Evolutionary conservation across 2,329 filamentous ascomycete genomes (phyloP).

Genomic region (Penicillium sp.): DNA sequence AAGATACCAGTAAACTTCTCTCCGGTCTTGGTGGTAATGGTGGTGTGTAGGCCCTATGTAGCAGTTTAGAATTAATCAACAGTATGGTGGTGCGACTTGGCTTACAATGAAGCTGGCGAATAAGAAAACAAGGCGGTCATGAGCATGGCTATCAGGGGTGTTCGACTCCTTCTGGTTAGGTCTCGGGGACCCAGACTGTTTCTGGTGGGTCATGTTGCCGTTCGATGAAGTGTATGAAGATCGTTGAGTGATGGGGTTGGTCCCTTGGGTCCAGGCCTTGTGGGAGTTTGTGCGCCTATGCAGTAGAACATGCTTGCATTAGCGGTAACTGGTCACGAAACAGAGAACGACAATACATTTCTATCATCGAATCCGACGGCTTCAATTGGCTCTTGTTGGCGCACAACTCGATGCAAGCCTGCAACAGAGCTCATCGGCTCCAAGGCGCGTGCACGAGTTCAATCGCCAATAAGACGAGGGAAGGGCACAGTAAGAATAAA

Average conservation of each 20-base stretch:
- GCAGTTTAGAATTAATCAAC: slow-evolving; percentile 11
- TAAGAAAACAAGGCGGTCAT: slow-evolving; percentile 61
- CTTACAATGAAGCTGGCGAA: slow-evolving; percentile 60
- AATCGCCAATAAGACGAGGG: slow-evolving; percentile 1
- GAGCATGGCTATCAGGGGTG: slow-evolving; percentile 57
- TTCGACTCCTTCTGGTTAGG: slow-evolving; percentile 50
- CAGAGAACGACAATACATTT: neutral
- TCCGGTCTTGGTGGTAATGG: slow-evolving; percentile 59
- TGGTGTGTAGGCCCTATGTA: slow-evolving; percentile 55
- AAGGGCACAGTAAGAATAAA: slow-evolving; percentile 5
- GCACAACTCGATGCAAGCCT: slow-evolving; percentile 16
- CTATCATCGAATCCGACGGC: slow-evolving; percentile 8
- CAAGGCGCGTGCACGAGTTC: slow-evolving; percentile 18
- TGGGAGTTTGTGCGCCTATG: slow-evolving; percentile 54
- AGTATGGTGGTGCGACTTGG: slow-evolving; percentile 19
- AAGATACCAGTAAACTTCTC: slow-evolving; percentile 63
- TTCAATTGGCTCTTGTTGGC: slow-evolving; percentile 21
- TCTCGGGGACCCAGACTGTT: slow-evolving; percentile 42
- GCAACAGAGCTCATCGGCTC: slow-evolving; percentile 11
- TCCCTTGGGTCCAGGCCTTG: slow-evolving; percentile 62
- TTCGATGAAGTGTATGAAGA: slow-evolving; percentile 53
- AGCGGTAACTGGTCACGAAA: slow-evolving; percentile 17
- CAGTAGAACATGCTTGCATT: slow-evolving; percentile 20
- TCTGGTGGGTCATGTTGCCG: slow-evolving; percentile 51
- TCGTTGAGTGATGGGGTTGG: slow-evolving; percentile 62